Evolutionary conservation across 2,329 filamentous ascomycete species (phyloP).

Genomic region (Phaeosphaeria sp.): DNA sequence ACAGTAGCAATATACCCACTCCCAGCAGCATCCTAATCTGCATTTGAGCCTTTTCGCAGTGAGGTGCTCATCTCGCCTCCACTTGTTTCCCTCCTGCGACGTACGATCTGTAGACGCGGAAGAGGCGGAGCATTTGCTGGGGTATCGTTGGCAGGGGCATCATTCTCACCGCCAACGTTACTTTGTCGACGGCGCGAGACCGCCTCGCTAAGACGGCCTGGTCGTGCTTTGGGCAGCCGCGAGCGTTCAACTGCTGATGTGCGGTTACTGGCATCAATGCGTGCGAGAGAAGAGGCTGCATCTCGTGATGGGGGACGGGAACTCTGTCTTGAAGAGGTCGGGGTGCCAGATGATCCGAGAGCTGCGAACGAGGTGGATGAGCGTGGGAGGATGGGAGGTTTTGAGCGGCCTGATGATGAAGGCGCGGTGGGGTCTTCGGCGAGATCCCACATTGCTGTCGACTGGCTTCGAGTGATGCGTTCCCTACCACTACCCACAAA

Average conservation of each 20-base stretch:
- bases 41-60: slow-evolving; percentile 14
- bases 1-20: slow-evolving; percentile 15
- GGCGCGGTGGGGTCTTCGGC: slow-evolving; percentile 36
- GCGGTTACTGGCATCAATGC: slow-evolving; percentile 29
- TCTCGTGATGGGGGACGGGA: slow-evolving; percentile 39
- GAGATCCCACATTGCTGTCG: slow-evolving; percentile 44
- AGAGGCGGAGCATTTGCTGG: slow-evolving; percentile 25
- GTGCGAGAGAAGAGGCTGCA: slow-evolving; percentile 30
- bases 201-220: slow-evolving; percentile 37
- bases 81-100: slow-evolving; percentile 43
- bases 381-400: slow-evolving; percentile 30
- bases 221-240: slow-evolving; percentile 42
- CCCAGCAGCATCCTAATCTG: slow-evolving; percentile 18
- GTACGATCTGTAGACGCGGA: slow-evolving; percentile 41
- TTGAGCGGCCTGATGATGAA: slow-evolving; percentile 23
- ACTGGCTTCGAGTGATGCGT: slow-evolving; percentile 36
- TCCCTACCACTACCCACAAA: slow-evolving; percentile 28
- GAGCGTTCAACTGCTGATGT: slow-evolving; percentile 20
- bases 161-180: slow-evolving; percentile 33
- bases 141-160: slow-evolving; percentile 10
- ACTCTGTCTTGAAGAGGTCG: slow-evolving; percentile 20
- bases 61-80: slow-evolving; percentile 42
- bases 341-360: slow-evolving; percentile 20
- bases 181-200: slow-evolving; percentile 34
- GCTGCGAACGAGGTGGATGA: slow-evolving; percentile 36